Evolutionary conservation across 148 eudicot genomes (phyloP).

Genomic region (Silene latifolia): DNA sequence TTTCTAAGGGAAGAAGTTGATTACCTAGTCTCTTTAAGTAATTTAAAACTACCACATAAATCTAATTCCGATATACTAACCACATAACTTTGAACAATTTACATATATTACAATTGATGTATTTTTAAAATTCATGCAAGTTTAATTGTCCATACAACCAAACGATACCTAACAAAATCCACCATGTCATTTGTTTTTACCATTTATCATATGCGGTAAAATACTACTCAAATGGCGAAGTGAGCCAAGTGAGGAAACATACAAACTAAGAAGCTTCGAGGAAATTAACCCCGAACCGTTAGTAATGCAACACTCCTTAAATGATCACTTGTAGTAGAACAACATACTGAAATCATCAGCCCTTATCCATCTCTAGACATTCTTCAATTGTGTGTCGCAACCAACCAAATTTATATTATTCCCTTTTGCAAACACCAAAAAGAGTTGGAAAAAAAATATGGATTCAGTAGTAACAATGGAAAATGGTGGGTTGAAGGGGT

Average conservation of each 20-base stretch:
- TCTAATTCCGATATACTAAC: too few relatives aligned
- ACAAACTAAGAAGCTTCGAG: conserved; percentile 13
- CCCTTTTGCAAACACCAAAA: not conserved
- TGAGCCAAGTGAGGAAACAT: not conserved
- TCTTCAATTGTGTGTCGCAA: not conserved
- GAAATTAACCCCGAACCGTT: not conserved
- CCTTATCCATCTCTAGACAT: too few relatives aligned
- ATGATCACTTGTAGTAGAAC: not conserved
- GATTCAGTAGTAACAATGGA: conserved; percentile 33
- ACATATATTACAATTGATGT: too few relatives aligned
- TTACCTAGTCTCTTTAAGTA: too few relatives aligned
- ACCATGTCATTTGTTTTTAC: too few relatives aligned
- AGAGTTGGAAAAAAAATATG: not conserved
- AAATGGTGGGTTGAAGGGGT: conserved; percentile 39
- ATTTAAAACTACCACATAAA: too few relatives aligned
- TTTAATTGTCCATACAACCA: too few relatives aligned
- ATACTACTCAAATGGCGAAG: not conserved
- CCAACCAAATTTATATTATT: not conserved
- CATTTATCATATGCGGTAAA: not conserved
- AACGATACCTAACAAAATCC: too few relatives aligned
- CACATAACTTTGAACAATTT: too few relatives aligned
- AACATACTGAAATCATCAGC: not conserved
- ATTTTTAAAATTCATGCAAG: too few relatives aligned
- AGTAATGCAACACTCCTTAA: not conserved
- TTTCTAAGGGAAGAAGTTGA: too few relatives aligned